Evolutionary conservation across 306 rosid species (phyloP), one percentile per base, ranked within the genome.

Genomic region (Ziziphus jujuba): DNA sequence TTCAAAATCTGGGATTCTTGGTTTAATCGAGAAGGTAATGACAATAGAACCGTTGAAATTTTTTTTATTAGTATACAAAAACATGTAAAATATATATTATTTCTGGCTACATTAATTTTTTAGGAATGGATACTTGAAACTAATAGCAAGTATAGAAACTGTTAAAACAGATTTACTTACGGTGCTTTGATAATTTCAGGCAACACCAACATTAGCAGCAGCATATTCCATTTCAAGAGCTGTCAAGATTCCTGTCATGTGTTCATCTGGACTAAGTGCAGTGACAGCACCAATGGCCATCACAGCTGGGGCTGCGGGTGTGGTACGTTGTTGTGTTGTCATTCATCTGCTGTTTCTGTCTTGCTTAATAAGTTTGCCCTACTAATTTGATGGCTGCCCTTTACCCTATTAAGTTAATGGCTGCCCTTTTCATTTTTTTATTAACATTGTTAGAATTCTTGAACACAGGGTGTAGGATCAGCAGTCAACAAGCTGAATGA

Each of bases 281-380:
- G 97, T 90, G 34, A 90, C 97, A 2, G 91, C 90, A 17, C 97
- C 98, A 53, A 84, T 92, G 98, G 98, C 97, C 73, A 84, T 92
- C 77, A 68, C 93, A 28, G 96, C 93, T 9, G 98, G 98, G 59
- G 97, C 98, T 35, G 77, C 98, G 7, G 98, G 98, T 23, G 98
- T 92, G 88, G 96, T 92, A 84, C 22, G 91, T 9, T 47, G 5
- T 65, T 17, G 20, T 23, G 28, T 25, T 49, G 34, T 50, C n/a
- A n/a, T n/a, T 34, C n/a, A 11, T 50, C 9, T 40, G 17, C 45
- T 44, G 25, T 56, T 43, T 20, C 55, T 43, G n/a, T 49, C 21
- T 49, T 15, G 1, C 21, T 49, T 7, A 14, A 49, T 49, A n/a
- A 49, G 21, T 17, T 19, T 49, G 5, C 5, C 20, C 2, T 15